Evolutionary conservation across 768 basidiomycete species (phyloP).

Genomic region (Pulveroboletus sp.): DNA sequence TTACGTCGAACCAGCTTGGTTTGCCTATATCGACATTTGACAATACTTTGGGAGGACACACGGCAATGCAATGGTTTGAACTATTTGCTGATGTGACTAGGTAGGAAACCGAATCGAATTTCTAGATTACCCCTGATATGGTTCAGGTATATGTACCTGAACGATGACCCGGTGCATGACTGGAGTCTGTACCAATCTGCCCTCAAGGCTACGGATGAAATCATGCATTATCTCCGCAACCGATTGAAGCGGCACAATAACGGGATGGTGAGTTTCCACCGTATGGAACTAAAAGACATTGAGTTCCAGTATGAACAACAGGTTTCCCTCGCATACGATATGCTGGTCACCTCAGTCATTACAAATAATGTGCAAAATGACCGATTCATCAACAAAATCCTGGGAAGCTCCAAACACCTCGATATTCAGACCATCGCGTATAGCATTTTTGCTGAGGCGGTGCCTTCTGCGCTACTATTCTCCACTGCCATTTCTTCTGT

Average conservation of each 20-base stretch:
- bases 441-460: conserved; percentile 50
- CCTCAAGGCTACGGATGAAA: conserved; percentile 22
- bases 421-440: conserved; percentile 39
- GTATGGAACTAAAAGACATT: background rate
- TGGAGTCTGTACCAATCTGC: conserved; percentile 32
- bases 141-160: conserved; percentile 37
- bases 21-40: conserved; percentile 37
- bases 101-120: conserved; percentile 15
- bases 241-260: conserved; percentile 19
- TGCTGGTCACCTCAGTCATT: conserved; percentile 18
- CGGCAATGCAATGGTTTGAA: conserved; percentile 43
- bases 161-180: conserved; percentile 30
- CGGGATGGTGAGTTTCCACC: conserved; percentile 16
- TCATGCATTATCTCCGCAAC: conserved; percentile 23
- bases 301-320: background rate
- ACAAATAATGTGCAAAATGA: conserved; percentile 24
- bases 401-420: conserved; percentile 2
- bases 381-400: conserved; percentile 15
- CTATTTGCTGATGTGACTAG: conserved; percentile 46
- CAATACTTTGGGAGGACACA: conserved; percentile 38
- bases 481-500: conserved; percentile 55
- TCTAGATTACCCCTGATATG: background rate
- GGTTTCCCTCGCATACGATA: conserved; percentile 22
- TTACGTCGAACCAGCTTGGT: conserved; percentile 8
- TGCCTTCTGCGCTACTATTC: conserved; percentile 56